Base-by-base conservation (phyloP, 169 alveolate genomes). In the Plasmodium gallinaceum region DNA sequence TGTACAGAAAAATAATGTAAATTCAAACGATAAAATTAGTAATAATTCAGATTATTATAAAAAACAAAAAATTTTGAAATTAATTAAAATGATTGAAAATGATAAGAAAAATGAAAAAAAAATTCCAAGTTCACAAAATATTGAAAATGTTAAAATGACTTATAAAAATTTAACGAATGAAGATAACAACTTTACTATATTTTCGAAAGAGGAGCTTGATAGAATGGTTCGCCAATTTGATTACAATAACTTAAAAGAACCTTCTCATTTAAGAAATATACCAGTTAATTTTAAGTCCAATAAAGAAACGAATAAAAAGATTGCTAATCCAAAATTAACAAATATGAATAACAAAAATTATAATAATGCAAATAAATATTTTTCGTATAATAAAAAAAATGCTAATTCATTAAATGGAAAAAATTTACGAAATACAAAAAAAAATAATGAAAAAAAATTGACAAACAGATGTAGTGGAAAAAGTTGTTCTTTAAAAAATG, bases 121-220 rank as follows among this genome's bases (percentile, higher is more conserved):
- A 12, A 20, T 7, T 16, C 8, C 14, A 0, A 20, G 14, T 2
- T 32, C 4, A 2, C 1, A 32, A 32, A 32, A 32, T 32, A 32
- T 32, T 1, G 0, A 0, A 54, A 54, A 5, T 8, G 12, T 0
- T 5, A 16, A 54, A 57, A 18, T 12, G 16, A 70, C 20, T 18
- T 12, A 10, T 70, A 65, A 10, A 37, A 45, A 46, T 7, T 39
- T 61, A 0, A 57, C 16, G 26, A 75, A 42, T 45, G 61, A 57
- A 61, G 43, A 16, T 45, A 42, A 32, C 39, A 32, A 32, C 1
- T 32, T 64, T 7, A 42, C 37, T 22, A 43, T 70, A 16, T 78
- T 78, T 20, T 78, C 89, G 8, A 78, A 78, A 54, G 89, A 78
- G 2, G 70, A 78, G 6, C 89, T 78, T 39, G 89, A 78, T 22